phyloP scores from a whole-genome alignment of 2,329 filamentous ascomycete species.

The Xylariaceae sp. region DNA sequence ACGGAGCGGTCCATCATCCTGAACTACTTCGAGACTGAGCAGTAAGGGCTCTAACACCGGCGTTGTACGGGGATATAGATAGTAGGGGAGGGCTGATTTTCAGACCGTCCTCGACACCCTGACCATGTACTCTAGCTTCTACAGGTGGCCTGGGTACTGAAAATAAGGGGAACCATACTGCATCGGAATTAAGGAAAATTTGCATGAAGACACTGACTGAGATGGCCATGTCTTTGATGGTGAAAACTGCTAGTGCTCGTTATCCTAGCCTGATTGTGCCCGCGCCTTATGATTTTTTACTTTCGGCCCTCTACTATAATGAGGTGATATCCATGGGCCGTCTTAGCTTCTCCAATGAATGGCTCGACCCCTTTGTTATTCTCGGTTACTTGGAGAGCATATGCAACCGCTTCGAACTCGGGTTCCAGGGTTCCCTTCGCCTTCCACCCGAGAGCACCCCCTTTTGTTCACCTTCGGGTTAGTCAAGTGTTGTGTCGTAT shows the following conservation, averaged over 20 bases:
- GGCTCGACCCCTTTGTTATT: conserved; percentile 66
- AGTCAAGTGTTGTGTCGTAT: conserved; percentile 9
- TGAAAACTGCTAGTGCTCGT: not conserved
- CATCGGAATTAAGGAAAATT: conserved; percentile 46
- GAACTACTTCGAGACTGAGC: conserved; percentile 99
- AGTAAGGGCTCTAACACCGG: conserved; percentile 52
- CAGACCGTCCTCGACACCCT: conserved; percentile 31
- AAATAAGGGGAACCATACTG: conserved; percentile 28
- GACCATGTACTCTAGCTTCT: conserved; percentile 46
- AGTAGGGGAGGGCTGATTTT: conserved; percentile 26
- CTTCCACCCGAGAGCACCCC: conserved; percentile 75
- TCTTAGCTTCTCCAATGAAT: conserved; percentile 69
- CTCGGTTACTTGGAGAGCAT: conserved; percentile 55
- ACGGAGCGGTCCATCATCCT: conserved; percentile 98
- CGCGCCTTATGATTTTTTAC: conserved; percentile 32
- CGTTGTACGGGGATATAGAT: conserved; percentile 38
- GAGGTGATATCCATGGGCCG: conserved; percentile 76
- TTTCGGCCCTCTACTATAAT: conserved; percentile 72
- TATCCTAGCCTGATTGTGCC: conserved; percentile 22
- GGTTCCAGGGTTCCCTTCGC: conserved; percentile 66
- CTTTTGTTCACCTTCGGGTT: conserved; percentile 41
- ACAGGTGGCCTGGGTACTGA: conserved; percentile 47
- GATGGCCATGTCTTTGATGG: not conserved
- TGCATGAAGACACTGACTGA: conserved; percentile 21
- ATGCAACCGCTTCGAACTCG: conserved; percentile 74